Evolutionary conservation across 345 rosid genomes (phyloP).

Genomic region (Combretum micranthum): DNA sequence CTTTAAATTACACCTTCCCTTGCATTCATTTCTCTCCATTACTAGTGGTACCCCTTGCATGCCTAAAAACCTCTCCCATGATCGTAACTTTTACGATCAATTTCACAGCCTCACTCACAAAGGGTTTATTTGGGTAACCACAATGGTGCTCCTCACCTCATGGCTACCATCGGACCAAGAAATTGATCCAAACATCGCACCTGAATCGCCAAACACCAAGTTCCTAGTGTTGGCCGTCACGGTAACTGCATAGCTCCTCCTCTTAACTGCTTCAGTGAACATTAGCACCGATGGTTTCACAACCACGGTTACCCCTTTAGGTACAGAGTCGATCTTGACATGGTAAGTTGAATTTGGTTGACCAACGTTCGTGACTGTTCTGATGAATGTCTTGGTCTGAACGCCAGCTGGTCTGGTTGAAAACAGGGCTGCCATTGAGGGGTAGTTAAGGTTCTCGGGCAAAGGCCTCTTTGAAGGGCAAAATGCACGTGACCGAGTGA

Average conservation of each 20-base stretch:
- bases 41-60: neutral
- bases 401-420: conserved; percentile 29
- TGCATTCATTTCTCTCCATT: neutral
- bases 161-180: conserved; percentile 80
- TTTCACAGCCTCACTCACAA: conserved; percentile 16
- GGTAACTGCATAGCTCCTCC: conserved; percentile 49
- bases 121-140: conserved; percentile 48
- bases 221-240: conserved; percentile 40
- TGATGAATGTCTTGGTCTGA: conserved; percentile 32
- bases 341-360: conserved; percentile 29
- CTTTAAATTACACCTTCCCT: too few relatives aligned
- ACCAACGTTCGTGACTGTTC: conserved; percentile 78
- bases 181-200: conserved; percentile 66
- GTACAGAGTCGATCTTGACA: conserved; percentile 38
- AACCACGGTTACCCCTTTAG: conserved; percentile 43
- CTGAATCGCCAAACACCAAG: conserved; percentile 46
- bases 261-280: conserved; percentile 41
- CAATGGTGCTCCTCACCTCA: conserved; percentile 65
- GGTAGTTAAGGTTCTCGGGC: conserved; percentile 74
- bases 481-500: conserved; percentile 41
- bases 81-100: neutral
- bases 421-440: conserved; percentile 65
- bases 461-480: conserved; percentile 53
- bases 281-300: conserved; percentile 55
- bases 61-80: neutral